Percentiles rank a stretch among this genome's conserved stretches.
phyloP scores from a whole-genome alignment of 306 rosid genomes.

The Sophora flavescens region DNA sequence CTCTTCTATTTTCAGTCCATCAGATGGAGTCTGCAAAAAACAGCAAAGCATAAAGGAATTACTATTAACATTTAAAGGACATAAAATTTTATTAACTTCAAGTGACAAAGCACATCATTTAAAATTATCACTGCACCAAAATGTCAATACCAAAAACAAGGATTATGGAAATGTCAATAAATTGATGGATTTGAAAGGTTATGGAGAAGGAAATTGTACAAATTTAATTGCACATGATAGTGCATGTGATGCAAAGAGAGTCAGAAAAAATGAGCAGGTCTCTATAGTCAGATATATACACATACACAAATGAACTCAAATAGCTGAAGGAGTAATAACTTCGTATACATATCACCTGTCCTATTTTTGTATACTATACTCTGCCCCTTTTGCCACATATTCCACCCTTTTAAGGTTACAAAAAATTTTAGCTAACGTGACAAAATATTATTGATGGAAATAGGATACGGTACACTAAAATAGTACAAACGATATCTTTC shows the following conservation, averaged over 20 bases:
- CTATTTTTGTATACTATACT: too few relatives aligned
- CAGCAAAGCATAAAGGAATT: constrained; percentile 36
- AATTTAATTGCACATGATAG: constrained; percentile 9
- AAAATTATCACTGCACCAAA: neutral
- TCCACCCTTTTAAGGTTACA: too few relatives aligned
- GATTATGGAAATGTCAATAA: constrained; percentile 28
- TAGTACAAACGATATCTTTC: too few relatives aligned
- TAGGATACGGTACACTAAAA: too few relatives aligned
- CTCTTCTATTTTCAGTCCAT: constrained; percentile 76
- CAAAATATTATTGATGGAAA: too few relatives aligned
- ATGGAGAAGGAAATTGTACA: neutral
- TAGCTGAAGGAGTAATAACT: neutral
- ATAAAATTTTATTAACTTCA: constrained; percentile 26
- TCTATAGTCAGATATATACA: neutral
- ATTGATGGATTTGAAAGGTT: constrained; percentile 8
- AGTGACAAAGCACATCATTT: constrained; percentile 10
- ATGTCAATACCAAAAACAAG: constrained; percentile 9
- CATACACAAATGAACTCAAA: neutral
- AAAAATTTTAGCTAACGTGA: too few relatives aligned
- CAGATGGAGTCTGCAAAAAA: constrained; percentile 74
- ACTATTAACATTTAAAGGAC: constrained; percentile 22
- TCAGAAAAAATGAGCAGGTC: constrained; percentile 8
- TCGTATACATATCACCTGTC: too few relatives aligned
- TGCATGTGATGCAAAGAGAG: constrained; percentile 9
- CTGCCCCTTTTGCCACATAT: too few relatives aligned